Conservation (phyloP, 2,329 filamentous ascomycete genomes). For the Xenoacremonium recifei region DNA sequence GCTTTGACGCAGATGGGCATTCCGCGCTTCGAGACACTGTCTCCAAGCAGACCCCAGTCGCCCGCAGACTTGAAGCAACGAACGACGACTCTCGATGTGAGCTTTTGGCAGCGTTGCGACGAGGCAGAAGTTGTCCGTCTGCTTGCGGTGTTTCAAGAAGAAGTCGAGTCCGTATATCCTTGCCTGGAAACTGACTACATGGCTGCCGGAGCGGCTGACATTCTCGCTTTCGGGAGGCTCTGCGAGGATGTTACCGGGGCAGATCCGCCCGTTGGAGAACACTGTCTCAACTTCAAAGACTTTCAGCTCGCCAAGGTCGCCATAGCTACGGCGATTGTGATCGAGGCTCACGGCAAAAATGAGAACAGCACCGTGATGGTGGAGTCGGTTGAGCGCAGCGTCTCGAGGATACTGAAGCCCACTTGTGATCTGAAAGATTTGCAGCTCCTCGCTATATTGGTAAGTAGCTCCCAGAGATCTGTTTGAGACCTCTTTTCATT, state of each 20-base stretch:
- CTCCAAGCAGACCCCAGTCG: slow-evolving; percentile 22
- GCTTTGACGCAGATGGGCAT: slow-evolving; percentile 37
- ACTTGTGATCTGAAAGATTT: slow-evolving; percentile 34
- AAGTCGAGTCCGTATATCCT: slow-evolving; percentile 37
- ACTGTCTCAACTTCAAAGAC: slow-evolving; percentile 20
- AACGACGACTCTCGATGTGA: slow-evolving; percentile 8
- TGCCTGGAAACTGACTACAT: slow-evolving; percentile 31
- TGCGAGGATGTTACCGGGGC: not conserved
- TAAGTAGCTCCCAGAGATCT: too few relatives aligned
- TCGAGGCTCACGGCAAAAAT: slow-evolving; percentile 31
- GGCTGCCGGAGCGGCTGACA: slow-evolving; percentile 20
- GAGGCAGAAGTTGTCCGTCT: slow-evolving; percentile 29
- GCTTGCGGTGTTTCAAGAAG: slow-evolving; percentile 37
- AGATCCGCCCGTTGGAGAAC: not conserved
- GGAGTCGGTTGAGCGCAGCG: slow-evolving; percentile 26
- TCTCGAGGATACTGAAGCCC: slow-evolving; percentile 26
- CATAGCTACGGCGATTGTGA: slow-evolving; percentile 30
- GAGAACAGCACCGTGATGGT: slow-evolving; percentile 28
- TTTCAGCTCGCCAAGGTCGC: slow-evolving; percentile 33
- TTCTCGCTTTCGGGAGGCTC: slow-evolving; percentile 24
- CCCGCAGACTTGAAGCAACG: slow-evolving; percentile 10
- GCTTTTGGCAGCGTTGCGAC: slow-evolving; percentile 23
- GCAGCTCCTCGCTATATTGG: slow-evolving; percentile 31
- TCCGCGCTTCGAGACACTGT: slow-evolving; percentile 23
- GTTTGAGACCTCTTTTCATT: too few relatives aligned